phyloP scores from a whole-genome alignment of 768 basidiomycete genomes.

The Gymnopilus junonius region DNA sequence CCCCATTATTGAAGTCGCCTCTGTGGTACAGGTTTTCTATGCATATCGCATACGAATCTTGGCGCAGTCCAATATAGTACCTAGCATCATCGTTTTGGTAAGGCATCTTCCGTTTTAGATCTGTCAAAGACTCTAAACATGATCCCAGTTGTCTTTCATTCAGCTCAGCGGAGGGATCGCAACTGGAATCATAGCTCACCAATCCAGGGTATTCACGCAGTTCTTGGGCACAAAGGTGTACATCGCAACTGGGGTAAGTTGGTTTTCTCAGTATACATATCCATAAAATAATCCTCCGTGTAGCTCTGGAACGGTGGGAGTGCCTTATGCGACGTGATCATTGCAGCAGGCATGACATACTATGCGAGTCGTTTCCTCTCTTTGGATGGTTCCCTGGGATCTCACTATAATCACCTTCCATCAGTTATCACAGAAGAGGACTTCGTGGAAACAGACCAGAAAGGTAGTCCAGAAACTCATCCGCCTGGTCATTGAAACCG shows the following conservation, averaged over 20 bases:
- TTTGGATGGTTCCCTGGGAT: no score
- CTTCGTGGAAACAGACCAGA: neutral
- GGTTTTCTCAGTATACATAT: neutral
- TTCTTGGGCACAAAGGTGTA: neutral
- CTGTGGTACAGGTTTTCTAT: constrained; percentile 21
- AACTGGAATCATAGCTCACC: neutral
- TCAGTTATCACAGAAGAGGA: neutral
- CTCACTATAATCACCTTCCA: neutral
- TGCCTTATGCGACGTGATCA: constrained; percentile 15
- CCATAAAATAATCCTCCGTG: neutral
- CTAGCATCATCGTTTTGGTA: constrained; percentile 3
- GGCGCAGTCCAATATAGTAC: constrained; percentile 7
- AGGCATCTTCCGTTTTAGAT: neutral
- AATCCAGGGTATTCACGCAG: neutral
- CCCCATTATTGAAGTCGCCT: constrained; percentile 14
- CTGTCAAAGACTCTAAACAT: neutral
- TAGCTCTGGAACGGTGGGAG: constrained; percentile 20
- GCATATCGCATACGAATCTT: constrained; percentile 12
- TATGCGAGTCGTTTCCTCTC: constrained; percentile 6
- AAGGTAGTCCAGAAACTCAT: constrained; percentile 7
- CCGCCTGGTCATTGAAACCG: constrained; percentile 12
- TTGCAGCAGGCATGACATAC: constrained; percentile 18
- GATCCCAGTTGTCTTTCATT: constrained; percentile 10
- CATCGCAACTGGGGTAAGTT: constrained; percentile 1
- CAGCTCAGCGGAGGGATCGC: constrained; percentile 13